These are phyloP conservation scores for Xylogone sp. DNA, from an alignment of 2,329 filamentous ascomycete species.

Conservation along the genomic window DNA sequence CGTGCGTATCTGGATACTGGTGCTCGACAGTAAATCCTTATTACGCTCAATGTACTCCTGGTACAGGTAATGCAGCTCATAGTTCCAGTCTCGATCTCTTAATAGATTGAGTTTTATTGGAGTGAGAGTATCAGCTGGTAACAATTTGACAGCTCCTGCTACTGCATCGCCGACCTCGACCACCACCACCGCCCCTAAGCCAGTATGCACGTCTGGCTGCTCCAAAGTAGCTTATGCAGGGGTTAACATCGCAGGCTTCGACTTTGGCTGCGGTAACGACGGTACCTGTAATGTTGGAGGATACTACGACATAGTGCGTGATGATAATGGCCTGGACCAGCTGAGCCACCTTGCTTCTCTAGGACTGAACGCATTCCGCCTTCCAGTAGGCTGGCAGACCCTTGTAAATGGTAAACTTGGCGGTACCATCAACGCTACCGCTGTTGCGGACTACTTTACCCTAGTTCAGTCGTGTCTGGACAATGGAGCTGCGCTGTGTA, in stretches of 20 bases:
- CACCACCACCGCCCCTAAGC: neutral
- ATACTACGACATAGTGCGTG: neutral
- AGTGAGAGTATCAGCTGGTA: neutral
- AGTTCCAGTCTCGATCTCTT: neutral
- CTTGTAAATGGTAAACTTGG: slow-evolving; percentile 47
- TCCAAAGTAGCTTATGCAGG: neutral
- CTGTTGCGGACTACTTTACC: slow-evolving; percentile 49
- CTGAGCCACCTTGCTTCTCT: slow-evolving; percentile 11
- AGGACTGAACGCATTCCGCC: slow-evolving; percentile 50
- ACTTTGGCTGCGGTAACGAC: slow-evolving; percentile 41
- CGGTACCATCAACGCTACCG: slow-evolving; percentile 42
- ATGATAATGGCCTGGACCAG: slow-evolving; percentile 10
- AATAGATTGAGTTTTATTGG: neutral
- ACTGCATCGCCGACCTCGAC: neutral
- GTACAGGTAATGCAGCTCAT: slow-evolving; percentile 4
- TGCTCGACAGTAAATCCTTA: slow-evolving; percentile 10
- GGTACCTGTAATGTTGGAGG: slow-evolving; percentile 15
- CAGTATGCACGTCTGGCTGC: slow-evolving; percentile 1
- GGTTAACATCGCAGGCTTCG: slow-evolving; percentile 42
- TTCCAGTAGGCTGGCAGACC: slow-evolving; percentile 58
- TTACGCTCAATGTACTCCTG: slow-evolving; percentile 14
- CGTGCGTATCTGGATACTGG: slow-evolving; percentile 11
- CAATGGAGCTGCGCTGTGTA: slow-evolving; percentile 50
- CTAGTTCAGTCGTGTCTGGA: slow-evolving; percentile 53
- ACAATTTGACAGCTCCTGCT: neutral